These are phyloP conservation scores for Phytopythium chamaehyphon DNA, from an alignment of 352 stramenopile species.

Conservation along the genomic window DNA sequence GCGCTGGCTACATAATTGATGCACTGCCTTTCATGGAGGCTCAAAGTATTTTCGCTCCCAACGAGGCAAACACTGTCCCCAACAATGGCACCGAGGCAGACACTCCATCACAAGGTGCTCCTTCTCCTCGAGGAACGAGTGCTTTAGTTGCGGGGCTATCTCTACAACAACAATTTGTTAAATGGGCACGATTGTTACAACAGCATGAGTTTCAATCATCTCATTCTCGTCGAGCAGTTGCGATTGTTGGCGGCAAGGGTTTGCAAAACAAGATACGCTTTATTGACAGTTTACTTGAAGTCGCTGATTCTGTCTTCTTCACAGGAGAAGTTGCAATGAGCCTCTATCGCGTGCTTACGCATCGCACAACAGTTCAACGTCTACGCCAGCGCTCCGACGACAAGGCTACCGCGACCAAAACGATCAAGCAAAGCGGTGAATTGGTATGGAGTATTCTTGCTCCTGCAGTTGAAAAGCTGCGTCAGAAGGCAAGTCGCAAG, in stretches of 20 bases:
- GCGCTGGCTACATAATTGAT: neutral
- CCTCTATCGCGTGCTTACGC: slow-evolving; percentile 44
- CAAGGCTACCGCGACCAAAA: neutral
- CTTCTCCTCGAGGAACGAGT: neutral
- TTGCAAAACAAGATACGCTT: slow-evolving; percentile 57
- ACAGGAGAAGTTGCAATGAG: slow-evolving; percentile 55
- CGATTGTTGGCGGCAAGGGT: slow-evolving; percentile 48
- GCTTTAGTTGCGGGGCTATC: slow-evolving; percentile 18
- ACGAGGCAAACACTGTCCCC: no score
- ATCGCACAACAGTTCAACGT: no score
- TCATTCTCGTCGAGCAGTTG: slow-evolving; percentile 13
- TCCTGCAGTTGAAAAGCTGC: slow-evolving; percentile 43
- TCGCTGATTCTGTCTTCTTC: slow-evolving; percentile 57
- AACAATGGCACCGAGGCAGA: no score
- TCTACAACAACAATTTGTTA: slow-evolving; percentile 14
- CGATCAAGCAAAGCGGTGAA: neutral
- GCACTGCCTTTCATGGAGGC: slow-evolving; percentile 1
- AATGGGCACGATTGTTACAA: slow-evolving; percentile 35
- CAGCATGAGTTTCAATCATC: neutral
- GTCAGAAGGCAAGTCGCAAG: slow-evolving; percentile 62
- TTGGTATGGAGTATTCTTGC: slow-evolving; percentile 33
- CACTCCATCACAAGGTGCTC: neutral
- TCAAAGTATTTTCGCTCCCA: neutral
- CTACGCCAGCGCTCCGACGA: neutral
- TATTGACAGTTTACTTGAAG: slow-evolving; percentile 60